Base-by-base conservation (phyloP, 2,329 filamentous ascomycete genomes). In the Cladorrhinum sp. region DNA sequence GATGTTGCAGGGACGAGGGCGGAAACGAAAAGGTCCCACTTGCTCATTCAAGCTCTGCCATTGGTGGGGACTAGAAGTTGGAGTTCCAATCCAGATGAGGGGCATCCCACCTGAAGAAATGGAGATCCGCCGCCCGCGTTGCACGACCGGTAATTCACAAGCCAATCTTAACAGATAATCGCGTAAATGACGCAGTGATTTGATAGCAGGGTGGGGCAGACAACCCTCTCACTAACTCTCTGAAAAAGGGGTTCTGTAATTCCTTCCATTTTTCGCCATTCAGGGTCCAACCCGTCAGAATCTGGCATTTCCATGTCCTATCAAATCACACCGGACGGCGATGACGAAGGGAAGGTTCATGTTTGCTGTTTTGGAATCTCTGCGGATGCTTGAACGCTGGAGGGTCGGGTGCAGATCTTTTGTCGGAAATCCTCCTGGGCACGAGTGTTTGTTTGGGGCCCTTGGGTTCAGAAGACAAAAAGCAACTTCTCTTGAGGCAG, bases 161-260 rank as follows among this genome's bases (percentile, higher is more conserved):
- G 13, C 2, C n/a, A n/a, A 27, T 22, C 23, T 48, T 56, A 56
- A 56, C 53, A 36, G 36, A 18, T 20, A 3, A n/a, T n/a, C 12
- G 32, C n/a, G 36, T 18, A 29, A 22, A 27, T 25, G 18, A 9
- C 53, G 12, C 32, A 13, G 27, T 8, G 16, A 22, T n/a, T 13
- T 24, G 53, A 12, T 56, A 56, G 38, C 22, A 13, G 1, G 10
- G 41, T 8, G 23, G n/a, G 13, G 23, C 24, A 4, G 24, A 16
- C 22, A 49, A 56, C 53, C 10, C 18, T 13, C 3, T 5, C 10
- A 16, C 38, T 56, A 56, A 27, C 53, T 2, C 27, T 56, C 24
- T 56, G 13, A 38, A 56, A 56, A 56, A 27, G 53, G 53, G 53
- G 23, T 56, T 56, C 24, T 56, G 18, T 45, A 24, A 48, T 38